A percentile compares a stretch with the other conserved stretches of the same genome.
Evolutionary conservation across 805 yeast species (phyloP).

Genomic region (Starmerella kuoi): DNA sequence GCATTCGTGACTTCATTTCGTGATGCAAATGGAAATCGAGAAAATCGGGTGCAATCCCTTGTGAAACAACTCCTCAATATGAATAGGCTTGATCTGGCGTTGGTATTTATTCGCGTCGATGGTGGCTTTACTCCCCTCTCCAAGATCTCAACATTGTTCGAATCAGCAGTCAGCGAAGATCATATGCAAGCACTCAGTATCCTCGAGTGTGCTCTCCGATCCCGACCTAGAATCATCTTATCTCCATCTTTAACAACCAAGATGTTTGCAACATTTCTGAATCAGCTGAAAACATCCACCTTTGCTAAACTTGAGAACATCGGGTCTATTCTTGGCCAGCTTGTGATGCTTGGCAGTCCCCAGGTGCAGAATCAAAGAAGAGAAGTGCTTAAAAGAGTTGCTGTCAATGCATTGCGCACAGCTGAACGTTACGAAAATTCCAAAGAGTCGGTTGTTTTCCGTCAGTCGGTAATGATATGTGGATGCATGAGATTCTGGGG

Average conservation of each 20-base stretch:
- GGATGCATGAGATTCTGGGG: slow-evolving; percentile 5
- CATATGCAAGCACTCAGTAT: slow-evolving; percentile 2
- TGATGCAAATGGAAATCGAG: background rate
- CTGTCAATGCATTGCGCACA: background rate
- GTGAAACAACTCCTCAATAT: slow-evolving; percentile 1
- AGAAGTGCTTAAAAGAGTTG: background rate
- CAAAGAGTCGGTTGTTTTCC: background rate
- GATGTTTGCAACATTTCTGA: slow-evolving; percentile 5
- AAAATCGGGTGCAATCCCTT: background rate
- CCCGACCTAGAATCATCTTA: slow-evolving; percentile 13
- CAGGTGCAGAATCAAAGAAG: slow-evolving; percentile 1
- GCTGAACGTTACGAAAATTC: background rate
- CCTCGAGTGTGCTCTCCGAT: slow-evolving; percentile 3
- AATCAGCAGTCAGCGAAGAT: background rate
- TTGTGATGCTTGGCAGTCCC: slow-evolving; percentile 4
- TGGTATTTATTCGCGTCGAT: slow-evolving; percentile 4
- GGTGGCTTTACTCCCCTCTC: slow-evolving; percentile 10
- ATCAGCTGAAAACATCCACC: slow-evolving; percentile 1
- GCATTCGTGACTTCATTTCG: background rate
- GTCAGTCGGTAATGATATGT: slow-evolving; percentile 2
- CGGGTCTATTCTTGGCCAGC: slow-evolving; percentile 11
- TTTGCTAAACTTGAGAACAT: slow-evolving; percentile 2
- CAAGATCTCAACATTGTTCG: background rate
- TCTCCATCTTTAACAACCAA: background rate
- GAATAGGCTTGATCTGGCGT: slow-evolving; percentile 2